Percentiles rank a stretch among this genome's conserved stretches.
These are phyloP conservation scores for Coemansia asiatica DNA, from an alignment of 192 early-diverging fungal genomes.

Conservation along the genomic window DNA sequence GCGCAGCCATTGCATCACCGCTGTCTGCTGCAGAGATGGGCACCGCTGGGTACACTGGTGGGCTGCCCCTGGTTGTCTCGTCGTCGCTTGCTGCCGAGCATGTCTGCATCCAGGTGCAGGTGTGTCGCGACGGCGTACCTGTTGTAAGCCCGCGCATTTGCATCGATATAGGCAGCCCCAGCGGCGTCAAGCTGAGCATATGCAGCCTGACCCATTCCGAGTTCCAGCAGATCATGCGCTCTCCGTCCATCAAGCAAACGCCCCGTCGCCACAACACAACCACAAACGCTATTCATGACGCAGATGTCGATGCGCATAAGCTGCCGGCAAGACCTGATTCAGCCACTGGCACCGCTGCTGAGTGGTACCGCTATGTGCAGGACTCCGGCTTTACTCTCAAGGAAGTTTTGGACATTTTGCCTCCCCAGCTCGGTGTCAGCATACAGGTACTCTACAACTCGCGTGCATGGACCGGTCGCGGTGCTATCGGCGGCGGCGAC, in stretches of 20 bases:
- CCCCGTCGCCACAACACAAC: neutral
- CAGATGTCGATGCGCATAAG: neutral
- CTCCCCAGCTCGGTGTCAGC: constrained; percentile 73
- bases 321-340: constrained; percentile 14
- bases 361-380: constrained; percentile 41
- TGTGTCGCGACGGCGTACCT: constrained; percentile 83
- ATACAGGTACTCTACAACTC: constrained; percentile 91
- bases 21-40: constrained; percentile 30
- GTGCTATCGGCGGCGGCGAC: constrained; percentile 42
- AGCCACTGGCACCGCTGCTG: constrained; percentile 22
- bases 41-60: constrained; percentile 14
- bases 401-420: constrained; percentile 57
- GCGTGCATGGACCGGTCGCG: constrained; percentile 52
- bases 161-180: constrained; percentile 36
- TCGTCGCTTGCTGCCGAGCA: constrained; percentile 85
- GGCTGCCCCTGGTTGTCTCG: constrained; percentile 36
- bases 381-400: constrained; percentile 43
- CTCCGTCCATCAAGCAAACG: constrained; percentile 5
- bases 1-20: constrained; percentile 34
- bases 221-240: constrained; percentile 47
- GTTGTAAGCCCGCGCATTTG: constrained; percentile 72
- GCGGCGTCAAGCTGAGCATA: constrained; percentile 38
- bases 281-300: too few species aligned
- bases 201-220: constrained; percentile 51
- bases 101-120: constrained; percentile 83